These are phyloP conservation scores for Filobasidium wieringae DNA, from an alignment of 768 basidiomycete species.

Conservation along the genomic window DNA sequence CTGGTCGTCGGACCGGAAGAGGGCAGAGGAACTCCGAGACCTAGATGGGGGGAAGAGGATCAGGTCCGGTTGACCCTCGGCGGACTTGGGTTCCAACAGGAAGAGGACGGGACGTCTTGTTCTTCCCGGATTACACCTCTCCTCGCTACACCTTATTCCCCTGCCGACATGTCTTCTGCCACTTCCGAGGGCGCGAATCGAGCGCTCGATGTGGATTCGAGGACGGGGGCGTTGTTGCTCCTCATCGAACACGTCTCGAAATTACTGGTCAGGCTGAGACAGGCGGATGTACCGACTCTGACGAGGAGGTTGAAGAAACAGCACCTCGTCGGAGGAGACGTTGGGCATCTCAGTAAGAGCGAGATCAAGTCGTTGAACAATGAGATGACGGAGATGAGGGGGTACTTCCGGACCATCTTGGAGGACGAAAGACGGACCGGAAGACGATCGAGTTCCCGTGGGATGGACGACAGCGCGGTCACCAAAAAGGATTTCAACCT, in stretches of 20 bases:
- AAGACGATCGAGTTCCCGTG: not conserved
- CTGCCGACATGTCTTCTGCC: not conserved
- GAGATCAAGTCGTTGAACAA: slow-evolving; percentile 63
- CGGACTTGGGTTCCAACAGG: slow-evolving; percentile 10
- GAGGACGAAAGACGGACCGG: slow-evolving; percentile 55
- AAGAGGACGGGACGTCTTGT: not conserved
- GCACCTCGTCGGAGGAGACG: slow-evolving; percentile 58
- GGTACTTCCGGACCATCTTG: slow-evolving; percentile 58
- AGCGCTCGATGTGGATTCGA: not conserved
- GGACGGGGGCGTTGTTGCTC: slow-evolving; percentile 31
- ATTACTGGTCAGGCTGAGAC: slow-evolving; percentile 53
- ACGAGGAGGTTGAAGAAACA: slow-evolving; percentile 85
- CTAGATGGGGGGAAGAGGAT: not conserved
- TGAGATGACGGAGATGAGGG: slow-evolving; percentile 59
- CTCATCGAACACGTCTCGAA: slow-evolving; percentile 47
- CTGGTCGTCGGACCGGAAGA: not conserved
- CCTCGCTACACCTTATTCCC: slow-evolving; percentile 2
- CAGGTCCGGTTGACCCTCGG: not conserved
- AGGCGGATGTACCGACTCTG: slow-evolving; percentile 75
- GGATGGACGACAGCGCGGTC: slow-evolving; percentile 23
- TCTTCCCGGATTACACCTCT: slow-evolving; percentile 6
- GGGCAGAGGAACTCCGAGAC: not conserved
- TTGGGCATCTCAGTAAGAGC: slow-evolving; percentile 70
- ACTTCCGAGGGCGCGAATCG: not conserved
- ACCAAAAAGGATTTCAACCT: slow-evolving; percentile 69